Base-by-base conservation (phyloP, 495 filamentous ascomycete species). In the Trichoderma reesei region DNA sequence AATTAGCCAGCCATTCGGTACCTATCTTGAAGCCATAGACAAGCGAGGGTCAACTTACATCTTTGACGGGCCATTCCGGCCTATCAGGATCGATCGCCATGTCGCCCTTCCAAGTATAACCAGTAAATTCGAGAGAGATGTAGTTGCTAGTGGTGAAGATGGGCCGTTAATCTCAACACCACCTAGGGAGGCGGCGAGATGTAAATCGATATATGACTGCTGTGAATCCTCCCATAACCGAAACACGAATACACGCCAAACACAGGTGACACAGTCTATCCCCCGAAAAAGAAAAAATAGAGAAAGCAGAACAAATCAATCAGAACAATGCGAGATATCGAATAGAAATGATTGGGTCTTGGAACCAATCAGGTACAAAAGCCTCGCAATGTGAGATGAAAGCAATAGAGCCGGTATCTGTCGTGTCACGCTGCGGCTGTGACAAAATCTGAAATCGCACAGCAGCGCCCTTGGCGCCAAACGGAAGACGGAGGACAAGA, bases 61-160 rank as follows among this genome's bases (percentile, higher is more conserved):
- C 88, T 69, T 79, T 79, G 41, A 79, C 74, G 2, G 82, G 82
- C 88, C 88, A 91, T 72, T 56, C 51, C 16, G 51, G 18, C 51
- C 51, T 26, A 56, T 9, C 18, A 3, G 51, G 34, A 10, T 31
- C 51, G 10, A 11, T 69, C 39, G 72, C 69, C 80, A 82, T 82
- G 41, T 5, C 34, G 51, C 20, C 26, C 34, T 26, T 10, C 37
- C 37, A 39, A 5, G 7, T 56, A 31, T 26, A 20, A 3, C 51
- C 2, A 56, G 51, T 56, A 31, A 31, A n/a, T 13, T 8, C 0
- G 8, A 3, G 34, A 56, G 7, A 34, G 18, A 4, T 33, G 48
- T 31, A 3, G 5, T 56, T 33, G 3, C 33, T 3, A 26, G 8
- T 56, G 13, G 5, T 18, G 14, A 46, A n/a, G 3, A 46, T n/a